Percentiles rank a stretch among this genome's conserved stretches.
Evolutionary conservation across 1,284 basidiomycete species (phyloP).

Genomic region (Amanita bisporigera): DNA sequence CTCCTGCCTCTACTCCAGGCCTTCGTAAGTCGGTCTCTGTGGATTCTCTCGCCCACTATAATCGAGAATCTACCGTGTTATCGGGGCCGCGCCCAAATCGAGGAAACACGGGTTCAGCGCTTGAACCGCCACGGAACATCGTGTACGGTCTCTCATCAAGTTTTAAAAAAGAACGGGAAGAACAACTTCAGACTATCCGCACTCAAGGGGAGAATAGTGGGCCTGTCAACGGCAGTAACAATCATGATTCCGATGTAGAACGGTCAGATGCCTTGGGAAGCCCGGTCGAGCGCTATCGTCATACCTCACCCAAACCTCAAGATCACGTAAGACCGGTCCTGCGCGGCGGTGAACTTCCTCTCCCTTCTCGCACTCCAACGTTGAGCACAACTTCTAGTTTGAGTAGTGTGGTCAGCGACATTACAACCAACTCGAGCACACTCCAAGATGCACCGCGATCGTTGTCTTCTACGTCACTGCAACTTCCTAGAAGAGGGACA

Average conservation of each 20-base stretch:
- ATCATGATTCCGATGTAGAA: slow-evolving; percentile 61
- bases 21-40: slow-evolving; percentile 76
- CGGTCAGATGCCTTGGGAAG: slow-evolving; percentile 49
- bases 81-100: slow-evolving; percentile 44
- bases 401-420: slow-evolving; percentile 43
- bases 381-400: slow-evolving; percentile 51
- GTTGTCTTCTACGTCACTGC: slow-evolving; percentile 50
- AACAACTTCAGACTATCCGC: slow-evolving; percentile 47
- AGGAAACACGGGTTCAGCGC: slow-evolving; percentile 38
- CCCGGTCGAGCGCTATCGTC: slow-evolving; percentile 46
- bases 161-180: slow-evolving; percentile 39
- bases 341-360: slow-evolving; percentile 57
- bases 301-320: slow-evolving; percentile 46
- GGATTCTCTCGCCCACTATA: slow-evolving; percentile 68
- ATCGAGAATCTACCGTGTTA: slow-evolving; percentile 45
- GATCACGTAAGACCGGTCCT: slow-evolving; percentile 45
- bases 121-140: slow-evolving; percentile 40
- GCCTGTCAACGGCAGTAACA: slow-evolving; percentile 50
- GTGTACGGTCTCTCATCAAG: slow-evolving; percentile 24
- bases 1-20: slow-evolving; percentile 42
- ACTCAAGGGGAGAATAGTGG: slow-evolving; percentile 62
- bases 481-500: slow-evolving; percentile 43
- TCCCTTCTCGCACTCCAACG: slow-evolving; percentile 57
- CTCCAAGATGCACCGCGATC: slow-evolving; percentile 49
- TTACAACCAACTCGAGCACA: slow-evolving; percentile 41